These are phyloP conservation scores for Gossypium schwendimanii DNA, from an alignment of 441 rosid genomes.

Conservation along the genomic window DNA sequence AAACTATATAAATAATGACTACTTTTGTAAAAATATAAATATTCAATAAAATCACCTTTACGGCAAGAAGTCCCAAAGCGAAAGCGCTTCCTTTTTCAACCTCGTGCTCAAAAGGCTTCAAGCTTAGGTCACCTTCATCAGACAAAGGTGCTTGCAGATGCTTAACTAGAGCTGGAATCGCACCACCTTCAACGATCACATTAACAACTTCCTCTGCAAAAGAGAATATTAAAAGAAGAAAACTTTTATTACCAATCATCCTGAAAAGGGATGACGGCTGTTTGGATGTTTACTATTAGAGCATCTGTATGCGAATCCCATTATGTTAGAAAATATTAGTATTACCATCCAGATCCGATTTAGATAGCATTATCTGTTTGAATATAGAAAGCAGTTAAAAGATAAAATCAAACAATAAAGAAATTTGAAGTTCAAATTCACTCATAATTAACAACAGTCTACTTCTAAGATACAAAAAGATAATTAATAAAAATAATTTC, in stretches of 20 bases:
- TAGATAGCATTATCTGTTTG: not conserved
- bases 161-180: conserved; percentile 83
- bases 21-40: not conserved
- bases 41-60: conserved; percentile 47
- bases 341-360: not conserved
- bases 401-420: not conserved
- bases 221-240: not conserved
- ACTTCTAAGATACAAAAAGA: not conserved
- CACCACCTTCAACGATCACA: conserved; percentile 92
- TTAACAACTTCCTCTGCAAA: conserved; percentile 80
- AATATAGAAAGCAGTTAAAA: not conserved
- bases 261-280: not conserved
- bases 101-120: conserved; percentile 83
- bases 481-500: not conserved
- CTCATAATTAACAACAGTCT: not conserved
- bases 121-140: conserved; percentile 37
- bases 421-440: not conserved
- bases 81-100: conserved; percentile 98
- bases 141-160: conserved; percentile 77
- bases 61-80: conserved; percentile 88
- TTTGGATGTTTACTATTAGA: not conserved
- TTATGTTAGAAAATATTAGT: not conserved
- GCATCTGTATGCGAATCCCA: not conserved
- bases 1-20: not conserved
- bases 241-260: not conserved